Conservation (phyloP, 2,329 filamentous ascomycete genomes). For the Ophiosphaerella herpotricha region DNA sequence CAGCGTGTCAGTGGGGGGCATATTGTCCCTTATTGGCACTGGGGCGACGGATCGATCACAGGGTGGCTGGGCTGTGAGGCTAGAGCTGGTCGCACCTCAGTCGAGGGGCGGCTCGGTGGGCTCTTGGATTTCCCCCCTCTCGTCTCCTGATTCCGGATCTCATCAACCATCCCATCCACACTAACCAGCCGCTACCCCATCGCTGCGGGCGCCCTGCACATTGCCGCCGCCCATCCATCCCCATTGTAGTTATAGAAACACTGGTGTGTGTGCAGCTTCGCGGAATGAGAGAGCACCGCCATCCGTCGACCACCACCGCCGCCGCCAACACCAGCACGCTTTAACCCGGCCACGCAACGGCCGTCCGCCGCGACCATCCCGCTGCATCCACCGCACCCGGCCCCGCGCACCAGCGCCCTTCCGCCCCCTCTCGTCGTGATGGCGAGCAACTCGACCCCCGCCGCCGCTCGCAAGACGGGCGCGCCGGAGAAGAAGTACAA, state of each 20-base stretch:
- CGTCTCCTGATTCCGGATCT: constrained; percentile 24
- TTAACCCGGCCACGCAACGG: constrained; percentile 45
- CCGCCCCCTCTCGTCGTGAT: constrained; percentile 56
- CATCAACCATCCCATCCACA: constrained; percentile 5
- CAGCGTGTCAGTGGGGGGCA: no score
- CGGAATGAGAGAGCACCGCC: background rate
- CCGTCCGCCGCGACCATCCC: constrained; percentile 31
- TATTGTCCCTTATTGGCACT: no score
- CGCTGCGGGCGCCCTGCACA: background rate
- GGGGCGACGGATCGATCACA: constrained; percentile 10
- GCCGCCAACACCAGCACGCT: constrained; percentile 21
- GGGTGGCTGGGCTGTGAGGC: constrained; percentile 17
- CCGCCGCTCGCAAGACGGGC: constrained; percentile 72
- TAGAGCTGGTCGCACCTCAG: background rate
- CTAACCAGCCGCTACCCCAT: constrained; percentile 12
- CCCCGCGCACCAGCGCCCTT: constrained; percentile 45
- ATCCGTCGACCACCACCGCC: background rate
- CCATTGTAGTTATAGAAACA: background rate
- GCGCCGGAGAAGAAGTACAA: constrained; percentile 98
- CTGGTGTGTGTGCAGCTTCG: background rate
- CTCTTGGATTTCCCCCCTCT: constrained; percentile 9
- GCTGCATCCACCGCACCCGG: constrained; percentile 18
- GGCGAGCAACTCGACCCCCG: constrained; percentile 68
- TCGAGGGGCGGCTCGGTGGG: no score
- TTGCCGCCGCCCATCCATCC: no score